These are phyloP conservation scores for Phytophthora cryptogea DNA, from an alignment of 352 stramenopile genomes.

Conservation along the genomic window DNA sequence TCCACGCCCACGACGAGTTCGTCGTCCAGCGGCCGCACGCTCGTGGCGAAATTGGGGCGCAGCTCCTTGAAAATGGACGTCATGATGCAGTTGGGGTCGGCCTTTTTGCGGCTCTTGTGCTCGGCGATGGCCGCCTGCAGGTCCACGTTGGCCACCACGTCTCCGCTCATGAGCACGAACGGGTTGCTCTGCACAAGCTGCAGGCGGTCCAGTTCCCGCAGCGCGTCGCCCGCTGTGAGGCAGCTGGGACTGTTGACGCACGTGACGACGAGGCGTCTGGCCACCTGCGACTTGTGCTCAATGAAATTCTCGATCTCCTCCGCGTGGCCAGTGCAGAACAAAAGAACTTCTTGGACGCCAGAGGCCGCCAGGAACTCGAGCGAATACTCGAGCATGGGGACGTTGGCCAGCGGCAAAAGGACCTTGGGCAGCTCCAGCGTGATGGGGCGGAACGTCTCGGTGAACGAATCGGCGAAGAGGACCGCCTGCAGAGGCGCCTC, in stretches of 20 bases:
- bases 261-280: slow-evolving; percentile 57
- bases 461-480: slow-evolving; percentile 96
- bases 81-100: slow-evolving; percentile 95
- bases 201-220: slow-evolving; percentile 96
- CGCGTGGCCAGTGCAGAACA: slow-evolving; percentile 92
- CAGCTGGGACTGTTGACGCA: slow-evolving; percentile 84
- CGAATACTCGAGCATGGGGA: slow-evolving; percentile 97
- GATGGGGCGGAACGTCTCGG: slow-evolving; percentile 93
- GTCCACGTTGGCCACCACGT: slow-evolving; percentile 97
- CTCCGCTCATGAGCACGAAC: slow-evolving; percentile 96
- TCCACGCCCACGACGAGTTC: slow-evolving; percentile 87
- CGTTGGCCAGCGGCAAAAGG: slow-evolving; percentile 96
- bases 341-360: slow-evolving; percentile 95
- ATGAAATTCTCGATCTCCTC: slow-evolving; percentile 92
- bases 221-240: slow-evolving; percentile 92
- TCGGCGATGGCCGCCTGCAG: slow-evolving; percentile 72
- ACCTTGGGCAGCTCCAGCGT: slow-evolving; percentile 91
- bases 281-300: slow-evolving; percentile 53
- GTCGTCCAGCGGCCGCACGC: slow-evolving; percentile 73
- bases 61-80: slow-evolving; percentile 95
- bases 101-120: slow-evolving; percentile 85
- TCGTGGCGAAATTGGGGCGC: slow-evolving; percentile 55
- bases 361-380: slow-evolving; percentile 95
- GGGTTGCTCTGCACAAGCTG: slow-evolving; percentile 96
- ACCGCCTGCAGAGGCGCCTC: slow-evolving; percentile 96